Percentiles rank a stretch among this genome's conserved stretches.
Conservation (phyloP, 805 yeast genomes). For the Kluyveromyces siamensis region DNA sequence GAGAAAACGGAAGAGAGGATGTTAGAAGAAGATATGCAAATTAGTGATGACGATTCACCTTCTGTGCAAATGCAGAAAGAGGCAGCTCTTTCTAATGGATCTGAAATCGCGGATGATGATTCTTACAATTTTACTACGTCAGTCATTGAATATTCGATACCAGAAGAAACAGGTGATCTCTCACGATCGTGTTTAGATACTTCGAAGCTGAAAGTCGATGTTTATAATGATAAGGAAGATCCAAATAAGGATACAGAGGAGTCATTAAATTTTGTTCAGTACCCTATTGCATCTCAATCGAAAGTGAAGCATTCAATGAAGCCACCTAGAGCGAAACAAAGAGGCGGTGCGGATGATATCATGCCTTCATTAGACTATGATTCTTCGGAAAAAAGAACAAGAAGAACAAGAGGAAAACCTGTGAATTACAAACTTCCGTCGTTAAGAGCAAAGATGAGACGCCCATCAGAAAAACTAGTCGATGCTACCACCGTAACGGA, state of each 20-base stretch:
- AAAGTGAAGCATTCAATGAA: constrained; percentile 26
- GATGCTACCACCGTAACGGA: constrained; percentile 45
- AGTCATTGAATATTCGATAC: constrained; percentile 25
- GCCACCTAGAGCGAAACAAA: constrained; percentile 23
- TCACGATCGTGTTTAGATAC: constrained; percentile 1
- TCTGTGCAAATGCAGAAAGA: not conserved
- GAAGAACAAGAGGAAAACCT: constrained; percentile 46
- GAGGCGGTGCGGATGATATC: constrained; percentile 30
- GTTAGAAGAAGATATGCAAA: not conserved
- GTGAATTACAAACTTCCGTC: constrained; percentile 65
- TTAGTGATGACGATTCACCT: not conserved
- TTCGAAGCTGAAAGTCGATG: constrained; percentile 2
- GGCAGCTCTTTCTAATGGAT: not conserved
- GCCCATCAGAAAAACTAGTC: constrained; percentile 48
- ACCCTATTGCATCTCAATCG: constrained; percentile 13
- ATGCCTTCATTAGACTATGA: constrained; percentile 29
- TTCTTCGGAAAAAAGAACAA: constrained; percentile 22
- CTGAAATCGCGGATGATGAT: constrained; percentile 1
- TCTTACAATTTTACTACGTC: constrained; percentile 21
- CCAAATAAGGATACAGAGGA: not conserved
- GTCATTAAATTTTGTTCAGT: constrained; percentile 5
- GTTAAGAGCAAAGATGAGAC: constrained; percentile 56
- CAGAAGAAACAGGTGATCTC: constrained; percentile 17
- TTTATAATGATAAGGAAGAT: constrained; percentile 4
- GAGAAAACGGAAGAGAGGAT: not conserved